Base-by-base conservation (phyloP, 768 basidiomycete genomes). In the Kwoniella dendrophila region DNA sequence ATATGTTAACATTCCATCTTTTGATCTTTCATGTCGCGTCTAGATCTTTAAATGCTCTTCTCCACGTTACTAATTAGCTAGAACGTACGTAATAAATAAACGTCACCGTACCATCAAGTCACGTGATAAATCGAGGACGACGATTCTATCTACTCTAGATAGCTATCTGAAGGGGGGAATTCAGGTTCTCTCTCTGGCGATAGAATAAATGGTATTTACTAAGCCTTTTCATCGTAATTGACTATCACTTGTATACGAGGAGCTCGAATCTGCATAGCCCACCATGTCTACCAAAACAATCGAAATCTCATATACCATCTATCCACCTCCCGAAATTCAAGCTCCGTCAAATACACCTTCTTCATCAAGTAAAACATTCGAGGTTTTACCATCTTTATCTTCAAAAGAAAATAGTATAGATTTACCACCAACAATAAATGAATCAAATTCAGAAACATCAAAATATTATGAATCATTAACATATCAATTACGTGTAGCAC, bases 401-500 rank as follows among this genome's bases (percentile, higher is more conserved):
- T 43, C 41, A 4, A 6, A 12, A 24, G n/a, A 11, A 20, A 30
- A 45, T 14, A 26, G 14, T 5, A 29, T 36, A 48, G 29, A 14
- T 45, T 40, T 36, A 24, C 27, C 50, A 33, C 52, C 38, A 16
- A 56, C 22, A 2, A 43, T 52, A 20, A 60, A 6, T 11, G 22
- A 24, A 6, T 16, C 27, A 0, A 2, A 20, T 20, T 62, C 60
- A 3, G n/a, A 30, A 1, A 62, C 60, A 40, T n/a, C 60, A 3
- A 34, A 22, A 40, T 74, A 69, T 58, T 59, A 57, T 16, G 40
- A 66, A 11, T 22, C 59, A 26, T 47, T 64, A 3, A 62, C 66
- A 4, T 16, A 36, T 2, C 43, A 67, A 2, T 30, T 75, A 10
- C 64, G 54, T 3, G 18, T 51, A 14, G 61, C 58, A 0, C 73